Base-by-base conservation (phyloP, 352 stramenopile species). In the Pythium vanterpoolii region DNA sequence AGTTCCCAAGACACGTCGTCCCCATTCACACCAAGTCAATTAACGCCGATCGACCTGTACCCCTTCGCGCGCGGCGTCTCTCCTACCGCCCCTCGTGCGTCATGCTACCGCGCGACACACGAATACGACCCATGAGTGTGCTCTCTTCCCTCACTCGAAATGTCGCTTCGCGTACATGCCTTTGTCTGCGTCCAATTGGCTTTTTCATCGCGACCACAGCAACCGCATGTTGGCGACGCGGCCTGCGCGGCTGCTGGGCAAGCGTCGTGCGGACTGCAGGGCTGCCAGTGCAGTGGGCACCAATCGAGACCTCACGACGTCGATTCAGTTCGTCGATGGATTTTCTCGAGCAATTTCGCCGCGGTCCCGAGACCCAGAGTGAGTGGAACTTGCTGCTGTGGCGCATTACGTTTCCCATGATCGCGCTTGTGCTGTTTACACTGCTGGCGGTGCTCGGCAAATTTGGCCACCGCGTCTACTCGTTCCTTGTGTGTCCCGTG, bases 351-450 rank as follows among this genome's bases (percentile, higher is more conserved):
- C 79, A 86, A 54, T 91, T 90, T 60, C 76, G 77, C 13, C 77
- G 82, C 6, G 83, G 80, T 0, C 83, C 83, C 0, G 81, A 87
- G 54, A 83, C 71, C 2, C 79, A 93, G 33, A 93, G 76, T 69
- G 85, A 93, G 59, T 90, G 85, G 81, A 90, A 93, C 49, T 42
- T 95, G 42, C 55, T 91, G 11, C 62, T 89, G 16, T 95, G 85
- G 85, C 81, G 83, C 60, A 76, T 87, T 42, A 89, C 83, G 13
- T 93, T 95, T 61, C 85, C 85, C 5, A 71, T 93, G 59, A 66
- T 89, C 47, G 76, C 83, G 60, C 79, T 95, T n/a, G 67, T 92
- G 66, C 50, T 90, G 43, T 81, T 87, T 45, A 90, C 78, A 54
- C 43, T 87, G 43, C 70, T 89, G 11, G 79, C 75, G 7, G 68